Conservation (phyloP, 2,329 filamentous ascomycete species). For the Fusarium sp. region DNA sequence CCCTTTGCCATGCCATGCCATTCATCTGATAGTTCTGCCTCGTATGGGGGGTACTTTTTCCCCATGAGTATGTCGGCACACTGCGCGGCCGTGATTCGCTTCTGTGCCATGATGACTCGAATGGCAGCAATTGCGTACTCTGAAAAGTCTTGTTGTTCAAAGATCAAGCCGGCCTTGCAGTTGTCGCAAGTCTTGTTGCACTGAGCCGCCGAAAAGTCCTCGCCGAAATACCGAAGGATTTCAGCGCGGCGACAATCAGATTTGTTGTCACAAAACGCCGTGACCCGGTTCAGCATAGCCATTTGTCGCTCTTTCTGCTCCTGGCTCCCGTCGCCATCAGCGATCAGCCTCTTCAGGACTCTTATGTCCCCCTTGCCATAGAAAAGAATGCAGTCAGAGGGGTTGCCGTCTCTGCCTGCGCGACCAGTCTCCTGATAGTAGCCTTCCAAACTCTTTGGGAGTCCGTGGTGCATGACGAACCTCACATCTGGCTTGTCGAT, state of each 20-base stretch:
- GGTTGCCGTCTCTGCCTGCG: conserved; percentile 90
- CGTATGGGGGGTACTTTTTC: conserved; percentile 72
- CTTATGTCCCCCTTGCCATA: conserved; percentile 86
- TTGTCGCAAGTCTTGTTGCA: conserved; percentile 90
- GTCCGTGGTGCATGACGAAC: conserved; percentile 93
- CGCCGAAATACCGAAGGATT: conserved; percentile 94
- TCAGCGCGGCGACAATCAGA: conserved; percentile 90
- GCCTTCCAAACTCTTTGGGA: conserved; percentile 96
- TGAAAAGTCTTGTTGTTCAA: conserved; percentile 84
- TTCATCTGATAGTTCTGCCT: conserved; percentile 67
- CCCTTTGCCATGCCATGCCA: conserved; percentile 79
- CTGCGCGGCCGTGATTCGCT: conserved; percentile 80
- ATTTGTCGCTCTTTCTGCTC: conserved; percentile 89
- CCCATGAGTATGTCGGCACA: conserved; percentile 90
- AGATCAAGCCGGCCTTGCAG: conserved; percentile 81
- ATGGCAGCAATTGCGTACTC: conserved; percentile 81
- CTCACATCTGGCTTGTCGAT: conserved; percentile 98
- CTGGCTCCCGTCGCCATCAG: conserved; percentile 80
- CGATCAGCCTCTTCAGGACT: conserved; percentile 84
- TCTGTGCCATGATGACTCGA: conserved; percentile 74
- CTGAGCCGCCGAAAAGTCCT: conserved; percentile 80
- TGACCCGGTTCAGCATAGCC: conserved; percentile 87
- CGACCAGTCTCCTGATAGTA: conserved; percentile 99
- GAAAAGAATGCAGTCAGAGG: conserved; percentile 91
- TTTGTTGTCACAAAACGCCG: conserved; percentile 91